phyloP scores from a whole-genome alignment of 2,329 filamentous ascomycete species.

The Trichophyton verrucosum region DNA sequence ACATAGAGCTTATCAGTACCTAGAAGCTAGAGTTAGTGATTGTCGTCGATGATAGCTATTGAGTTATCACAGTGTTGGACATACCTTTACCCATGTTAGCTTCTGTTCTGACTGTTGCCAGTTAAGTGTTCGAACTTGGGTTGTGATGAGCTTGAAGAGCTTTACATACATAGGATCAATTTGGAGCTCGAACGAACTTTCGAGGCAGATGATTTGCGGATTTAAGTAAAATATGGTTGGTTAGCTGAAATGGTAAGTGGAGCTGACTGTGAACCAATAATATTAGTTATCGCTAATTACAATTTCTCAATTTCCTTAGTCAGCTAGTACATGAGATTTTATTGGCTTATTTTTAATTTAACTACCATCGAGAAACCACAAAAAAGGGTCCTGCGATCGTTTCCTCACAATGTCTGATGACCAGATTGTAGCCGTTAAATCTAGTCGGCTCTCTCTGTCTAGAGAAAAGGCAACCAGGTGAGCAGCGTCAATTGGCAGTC shows the following conservation, averaged over 20 bases:
- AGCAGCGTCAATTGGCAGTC: neutral
- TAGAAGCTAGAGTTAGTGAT: constrained; percentile 15
- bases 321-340: too few relatives aligned
- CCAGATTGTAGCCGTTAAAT: neutral
- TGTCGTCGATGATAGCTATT: neutral
- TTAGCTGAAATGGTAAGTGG: too few relatives aligned
- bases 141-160: neutral
- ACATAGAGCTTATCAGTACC: constrained; percentile 41
- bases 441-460: neutral
- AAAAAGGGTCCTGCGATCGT: neutral
- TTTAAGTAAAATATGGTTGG: too few relatives aligned
- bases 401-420: neutral
- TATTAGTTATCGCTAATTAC: too few relatives aligned
- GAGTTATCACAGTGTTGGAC: constrained; percentile 6
- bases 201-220: too few relatives aligned
- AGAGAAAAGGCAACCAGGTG: too few relatives aligned
- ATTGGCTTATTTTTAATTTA: too few relatives aligned
- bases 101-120: neutral
- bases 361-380: too few relatives aligned
- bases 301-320: too few relatives aligned
- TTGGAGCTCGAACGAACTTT: neutral
- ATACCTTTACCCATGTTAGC: constrained; percentile 24
- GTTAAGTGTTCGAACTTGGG: neutral
- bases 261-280: too few relatives aligned
- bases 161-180: neutral